Base-by-base conservation (phyloP, 2,329 filamentous ascomycete species). In the Trichoderma harzianum region DNA sequence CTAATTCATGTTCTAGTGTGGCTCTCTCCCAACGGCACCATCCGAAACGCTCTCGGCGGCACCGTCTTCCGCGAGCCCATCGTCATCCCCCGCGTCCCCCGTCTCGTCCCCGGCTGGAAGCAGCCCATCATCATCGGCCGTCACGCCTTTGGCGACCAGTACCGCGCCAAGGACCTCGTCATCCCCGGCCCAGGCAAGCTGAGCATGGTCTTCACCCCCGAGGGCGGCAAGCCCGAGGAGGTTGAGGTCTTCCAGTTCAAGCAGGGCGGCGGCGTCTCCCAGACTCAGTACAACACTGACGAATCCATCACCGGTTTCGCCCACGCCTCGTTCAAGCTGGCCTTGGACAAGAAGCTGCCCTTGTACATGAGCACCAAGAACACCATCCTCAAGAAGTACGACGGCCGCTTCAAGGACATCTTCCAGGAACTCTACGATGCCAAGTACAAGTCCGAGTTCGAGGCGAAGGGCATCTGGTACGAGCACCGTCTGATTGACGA, bases 301-400 rank as follows among this genome's bases (percentile, higher is more conserved):
- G 96, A 98, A 82, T 96, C 93, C 80, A 99, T 99, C 83, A 86
- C 87, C 70, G 96, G 96, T 74, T 99, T 99, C 79, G 96, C 96
- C 71, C 96, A 98, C 81, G 93, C 96, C 74, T 95, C 91, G 77
- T 98, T 99, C 90, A 97, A 98, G 90, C 90, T 98, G 76, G 95
- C 96, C 39, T 85, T 98, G 60, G 87, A 90, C 83, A 96, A 97
- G 89, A 87, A 87, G 75, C 86, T 97, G 76, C 96, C 96, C n/a
- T 87, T 99, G 79, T 99, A 98, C 88, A 97, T 98, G 95, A 97
- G 94, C 89, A 99, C 96, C 84, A 99, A 99, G 92, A 98, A 98
- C 89, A 99, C 96, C 77, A 99, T 99, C 78, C 87, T 99, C 77
- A 99, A 99, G 89, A 95, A 95, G 84, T 99, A 99, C 85, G 96